A percentile compares a stretch with the other conserved stretches of the same genome.
These are phyloP conservation scores for Vachellia pachyceras DNA, from an alignment of 306 rosid species.

Conservation along the genomic window DNA sequence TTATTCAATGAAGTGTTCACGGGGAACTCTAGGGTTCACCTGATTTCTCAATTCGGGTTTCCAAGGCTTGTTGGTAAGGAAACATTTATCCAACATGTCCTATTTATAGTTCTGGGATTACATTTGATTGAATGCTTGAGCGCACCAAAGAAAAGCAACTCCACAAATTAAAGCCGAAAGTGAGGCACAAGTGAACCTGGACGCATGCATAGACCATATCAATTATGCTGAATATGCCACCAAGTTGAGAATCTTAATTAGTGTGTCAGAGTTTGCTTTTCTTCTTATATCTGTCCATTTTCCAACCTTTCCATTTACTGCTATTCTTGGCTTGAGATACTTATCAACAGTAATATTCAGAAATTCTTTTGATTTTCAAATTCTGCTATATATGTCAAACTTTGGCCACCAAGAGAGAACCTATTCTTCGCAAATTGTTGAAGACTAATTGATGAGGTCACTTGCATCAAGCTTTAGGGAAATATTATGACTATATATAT, in stretches of 20 bases:
- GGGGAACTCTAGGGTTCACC: slow-evolving; percentile 10
- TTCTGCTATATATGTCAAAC: not conserved
- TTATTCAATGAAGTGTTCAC: not conserved
- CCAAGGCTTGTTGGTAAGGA: not conserved
- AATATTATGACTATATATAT: not conserved
- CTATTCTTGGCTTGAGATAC: not conserved
- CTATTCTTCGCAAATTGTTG: not conserved
- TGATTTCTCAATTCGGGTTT: not conserved
- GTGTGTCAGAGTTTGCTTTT: not conserved
- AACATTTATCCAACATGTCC: not conserved
- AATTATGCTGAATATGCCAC: not conserved
- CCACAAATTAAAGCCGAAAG: not conserved
- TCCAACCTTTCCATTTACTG: not conserved
- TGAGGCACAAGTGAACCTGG: not conserved
- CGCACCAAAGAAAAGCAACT: not conserved
- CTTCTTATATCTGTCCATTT: not conserved
- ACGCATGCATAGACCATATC: not conserved
- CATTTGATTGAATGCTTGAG: not conserved
- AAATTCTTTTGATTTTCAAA: not conserved
- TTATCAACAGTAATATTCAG: not conserved
- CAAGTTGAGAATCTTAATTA: not conserved
- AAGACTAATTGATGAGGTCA: not conserved
- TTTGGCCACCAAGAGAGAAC: not conserved
- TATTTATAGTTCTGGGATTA: not conserved
- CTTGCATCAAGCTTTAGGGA: too few species aligned